phyloP scores from a whole-genome alignment of 2,329 filamentous ascomycete genomes.

The Setomelanomma holmii region DNA sequence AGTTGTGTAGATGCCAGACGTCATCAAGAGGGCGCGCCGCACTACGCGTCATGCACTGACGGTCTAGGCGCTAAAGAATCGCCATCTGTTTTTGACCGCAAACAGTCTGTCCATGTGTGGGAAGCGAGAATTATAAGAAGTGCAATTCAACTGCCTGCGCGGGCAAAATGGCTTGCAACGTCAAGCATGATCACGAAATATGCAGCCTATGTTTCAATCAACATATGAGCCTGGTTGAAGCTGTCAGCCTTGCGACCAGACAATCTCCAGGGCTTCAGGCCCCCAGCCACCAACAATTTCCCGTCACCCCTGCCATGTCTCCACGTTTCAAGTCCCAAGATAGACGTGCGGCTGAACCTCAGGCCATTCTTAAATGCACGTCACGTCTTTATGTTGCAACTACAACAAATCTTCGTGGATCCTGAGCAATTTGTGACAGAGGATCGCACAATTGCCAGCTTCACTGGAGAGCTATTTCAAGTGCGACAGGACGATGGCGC shows the following conservation, averaged over 20 bases:
- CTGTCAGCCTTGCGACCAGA: neutral
- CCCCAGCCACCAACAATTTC: neutral
- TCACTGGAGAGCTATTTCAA: no score
- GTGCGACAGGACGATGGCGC: slow-evolving; percentile 14
- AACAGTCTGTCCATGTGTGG: no score
- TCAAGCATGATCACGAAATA: no score
- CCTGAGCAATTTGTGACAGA: no score
- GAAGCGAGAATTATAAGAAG: no score
- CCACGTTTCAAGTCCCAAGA: neutral
- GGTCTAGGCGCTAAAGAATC: slow-evolving; percentile 15
- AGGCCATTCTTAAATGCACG: neutral
- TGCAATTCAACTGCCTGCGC: no score
- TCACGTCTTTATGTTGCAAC: neutral
- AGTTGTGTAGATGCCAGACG: slow-evolving; percentile 11
- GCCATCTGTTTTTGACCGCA: slow-evolving; percentile 1
- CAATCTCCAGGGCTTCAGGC: neutral
- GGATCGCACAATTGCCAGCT: no score
- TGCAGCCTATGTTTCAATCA: no score
- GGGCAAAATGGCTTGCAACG: no score
- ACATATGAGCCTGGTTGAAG: no score
- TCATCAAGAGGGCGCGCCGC: slow-evolving; percentile 11
- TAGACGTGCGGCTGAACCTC: neutral
- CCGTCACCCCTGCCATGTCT: neutral
- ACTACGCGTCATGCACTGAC: slow-evolving; percentile 18
- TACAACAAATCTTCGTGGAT: no score